Base-by-base conservation (phyloP, 75 land plant genomes). In the Ceratopteris richardii region DNA sequence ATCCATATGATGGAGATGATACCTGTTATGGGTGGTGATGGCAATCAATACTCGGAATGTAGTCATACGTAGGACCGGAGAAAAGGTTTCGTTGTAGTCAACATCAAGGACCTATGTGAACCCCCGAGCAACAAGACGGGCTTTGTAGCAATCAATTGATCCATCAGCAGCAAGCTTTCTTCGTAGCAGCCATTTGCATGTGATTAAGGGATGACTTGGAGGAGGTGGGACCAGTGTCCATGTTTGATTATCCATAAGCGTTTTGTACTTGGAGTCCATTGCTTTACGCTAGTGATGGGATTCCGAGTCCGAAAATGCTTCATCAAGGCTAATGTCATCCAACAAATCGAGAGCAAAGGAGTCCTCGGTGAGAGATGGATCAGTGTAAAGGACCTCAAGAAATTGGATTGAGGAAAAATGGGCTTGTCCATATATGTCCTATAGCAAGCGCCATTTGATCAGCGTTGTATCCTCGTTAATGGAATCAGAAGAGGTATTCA, bases 111-210 rank as follows among this genome's bases (percentile, higher is more conserved):
- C 2, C 57, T 68, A 61, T 18, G 72, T 54, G 37, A 68, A 69
- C 6, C 72, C 81, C 31, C 56, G 56, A 46, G 69, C 77, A 1
- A 78, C 69, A 22, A 73, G 62, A 6, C 66, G 51, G 20, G 74
- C 60, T 25, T 79, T 79, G 56, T 54, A 64, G 16, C 61, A 31
- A 5, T 57, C 61, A 17, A 75, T 59, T 1, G 33, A 22, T 50
- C 74, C 68, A 19, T 75, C 42, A 7, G 56, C 0, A 17, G 36
- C 44, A 31, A 16, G 42, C n/a, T 50, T 79, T 74, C 18, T 50
- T 13, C 51, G 59, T 22, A 44, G 73, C n/a, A 80, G 51, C 70
- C 82, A 70, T 54, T 69, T 74, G 28, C 50, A 58, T 13, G 31
- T 54, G 9, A 70, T 36, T 0, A 58, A 30, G 24, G 23, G 54